These are phyloP conservation scores for Phytophthora idaei DNA, from an alignment of 352 stramenopile species.

Conservation along the genomic window DNA sequence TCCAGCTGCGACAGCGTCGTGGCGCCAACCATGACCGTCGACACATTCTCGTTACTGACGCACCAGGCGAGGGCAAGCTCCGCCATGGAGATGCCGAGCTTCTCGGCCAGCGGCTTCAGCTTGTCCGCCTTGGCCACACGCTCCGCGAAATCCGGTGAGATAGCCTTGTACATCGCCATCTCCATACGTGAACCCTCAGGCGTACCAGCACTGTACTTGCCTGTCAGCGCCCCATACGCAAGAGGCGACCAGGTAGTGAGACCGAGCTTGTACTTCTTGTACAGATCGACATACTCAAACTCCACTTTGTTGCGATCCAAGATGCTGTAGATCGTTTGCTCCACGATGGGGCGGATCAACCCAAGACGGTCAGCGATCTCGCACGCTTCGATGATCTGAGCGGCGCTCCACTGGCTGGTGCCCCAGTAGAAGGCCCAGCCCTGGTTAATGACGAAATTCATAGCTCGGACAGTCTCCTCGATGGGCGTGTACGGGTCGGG, in stretches of 20 bases:
- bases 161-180: constrained; percentile 40
- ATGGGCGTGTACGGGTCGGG: constrained; percentile 40
- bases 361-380: constrained; percentile 43
- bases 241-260: constrained; percentile 74
- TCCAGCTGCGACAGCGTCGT: constrained; percentile 54
- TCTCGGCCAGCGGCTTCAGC: constrained; percentile 43
- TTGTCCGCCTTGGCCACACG: constrained; percentile 35
- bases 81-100: constrained; percentile 46
- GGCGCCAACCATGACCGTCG: constrained; percentile 63
- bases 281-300: constrained; percentile 26
- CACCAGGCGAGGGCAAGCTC: constrained; percentile 69
- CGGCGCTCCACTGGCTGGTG: constrained; percentile 39
- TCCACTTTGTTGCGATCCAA: constrained; percentile 44
- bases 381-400: constrained; percentile 54
- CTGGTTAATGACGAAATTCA: constrained; percentile 34
- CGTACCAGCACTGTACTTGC: constrained; percentile 72
- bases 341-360: constrained; percentile 42
- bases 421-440: constrained; percentile 44
- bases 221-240: constrained; percentile 58
- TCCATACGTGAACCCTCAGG: constrained; percentile 53
- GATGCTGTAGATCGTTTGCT: constrained; percentile 61
- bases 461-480: constrained; percentile 8
- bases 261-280: constrained; percentile 64
- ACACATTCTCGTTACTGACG: constrained; percentile 55
- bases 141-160: constrained; percentile 28